These are phyloP conservation scores for Prototheca wickerhamii DNA, from an alignment of 163 green algal genomes.

Conservation along the genomic window DNA sequence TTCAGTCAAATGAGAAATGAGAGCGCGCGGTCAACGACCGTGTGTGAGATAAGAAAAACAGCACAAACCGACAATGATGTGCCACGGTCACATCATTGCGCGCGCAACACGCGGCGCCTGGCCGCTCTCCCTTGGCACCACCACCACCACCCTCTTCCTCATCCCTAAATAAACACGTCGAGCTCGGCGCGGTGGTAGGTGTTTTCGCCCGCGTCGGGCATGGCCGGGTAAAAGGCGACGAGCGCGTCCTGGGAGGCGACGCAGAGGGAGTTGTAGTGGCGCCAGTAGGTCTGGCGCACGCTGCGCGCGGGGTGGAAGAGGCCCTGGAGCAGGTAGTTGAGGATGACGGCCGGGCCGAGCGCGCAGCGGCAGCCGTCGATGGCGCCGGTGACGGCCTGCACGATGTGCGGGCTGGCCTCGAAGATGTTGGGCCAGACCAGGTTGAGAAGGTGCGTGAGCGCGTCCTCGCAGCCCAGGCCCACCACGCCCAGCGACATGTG, in stretches of 20 bases:
- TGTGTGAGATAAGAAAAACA: too few relatives aligned
- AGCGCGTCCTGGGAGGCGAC: constrained; percentile 86
- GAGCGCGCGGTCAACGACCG: too few relatives aligned
- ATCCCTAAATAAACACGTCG: constrained; percentile 79
- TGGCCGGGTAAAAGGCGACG: constrained; percentile 71
- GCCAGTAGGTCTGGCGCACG: constrained; percentile 92
- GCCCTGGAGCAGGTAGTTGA: constrained; percentile 87
- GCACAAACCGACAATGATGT: too few relatives aligned
- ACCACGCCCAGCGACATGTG: constrained; percentile 86
- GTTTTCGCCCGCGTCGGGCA: constrained; percentile 82
- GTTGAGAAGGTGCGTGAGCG: constrained; percentile 94
- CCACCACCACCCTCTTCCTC: neutral
- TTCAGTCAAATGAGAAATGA: too few relatives aligned
- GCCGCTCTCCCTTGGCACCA: too few relatives aligned
- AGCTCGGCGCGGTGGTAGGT: constrained; percentile 86
- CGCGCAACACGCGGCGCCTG: too few relatives aligned
- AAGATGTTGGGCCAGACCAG: constrained; percentile 99
- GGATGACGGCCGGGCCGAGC: constrained; percentile 73
- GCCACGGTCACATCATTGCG: too few relatives aligned
- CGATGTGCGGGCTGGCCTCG: constrained; percentile 88
- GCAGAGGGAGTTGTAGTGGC: constrained; percentile 98
- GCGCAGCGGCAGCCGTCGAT: constrained; percentile 85
- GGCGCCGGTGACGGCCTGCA: constrained; percentile 82
- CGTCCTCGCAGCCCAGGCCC: constrained; percentile 94
- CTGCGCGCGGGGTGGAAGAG: constrained; percentile 91